These are phyloP conservation scores for Amborella trichopoda DNA, from an alignment of 164 flowering plant species.

Conservation along the genomic window DNA sequence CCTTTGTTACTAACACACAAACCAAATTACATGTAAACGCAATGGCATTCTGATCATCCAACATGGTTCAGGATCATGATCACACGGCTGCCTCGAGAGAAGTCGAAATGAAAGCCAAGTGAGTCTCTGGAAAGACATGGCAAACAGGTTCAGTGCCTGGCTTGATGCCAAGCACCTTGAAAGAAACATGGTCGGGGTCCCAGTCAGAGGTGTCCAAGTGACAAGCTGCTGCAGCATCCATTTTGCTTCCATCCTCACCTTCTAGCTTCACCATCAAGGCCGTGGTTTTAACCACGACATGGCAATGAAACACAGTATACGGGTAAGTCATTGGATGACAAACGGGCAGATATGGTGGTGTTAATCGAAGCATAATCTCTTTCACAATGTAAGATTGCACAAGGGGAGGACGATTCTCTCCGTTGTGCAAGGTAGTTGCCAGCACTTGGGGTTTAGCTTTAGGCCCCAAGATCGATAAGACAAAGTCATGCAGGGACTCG, in stretches of 20 bases:
- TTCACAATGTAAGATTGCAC: slow-evolving; percentile 11
- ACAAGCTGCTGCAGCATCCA: slow-evolving; percentile 18
- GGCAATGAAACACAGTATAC: slow-evolving; percentile 25
- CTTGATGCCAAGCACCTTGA: slow-evolving; percentile 25
- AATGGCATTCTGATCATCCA: too few species aligned
- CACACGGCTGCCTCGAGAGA: too few species aligned
- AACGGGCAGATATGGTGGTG: slow-evolving; percentile 7
- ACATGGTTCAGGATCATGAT: too few species aligned
- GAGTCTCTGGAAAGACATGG: slow-evolving; percentile 23
- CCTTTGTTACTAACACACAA: too few species aligned
- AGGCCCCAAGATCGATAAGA: slow-evolving; percentile 14
- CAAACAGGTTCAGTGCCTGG: slow-evolving; percentile 30
- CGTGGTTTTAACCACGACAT: slow-evolving; percentile 9
- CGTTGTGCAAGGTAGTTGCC: slow-evolving; percentile 7
- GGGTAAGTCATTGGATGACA: slow-evolving; percentile 19
- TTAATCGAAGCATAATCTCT: slow-evolving; percentile 5
- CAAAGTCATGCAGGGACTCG: slow-evolving; percentile 18
- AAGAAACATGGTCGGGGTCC: slow-evolving; percentile 25
- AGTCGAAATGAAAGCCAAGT: too few species aligned
- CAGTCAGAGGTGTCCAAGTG: slow-evolving; percentile 22
- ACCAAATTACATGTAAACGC: too few species aligned
- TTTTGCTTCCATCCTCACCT: slow-evolving; percentile 18
- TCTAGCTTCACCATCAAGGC: slow-evolving; percentile 19
- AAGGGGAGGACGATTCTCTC: slow-evolving; percentile 1
- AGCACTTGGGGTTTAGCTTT: slow-evolving; percentile 1